Percentiles rank a stretch among this genome's conserved stretches.
Evolutionary conservation across 306 rosid species (phyloP).

Genomic region (Vachellia collinsii): DNA sequence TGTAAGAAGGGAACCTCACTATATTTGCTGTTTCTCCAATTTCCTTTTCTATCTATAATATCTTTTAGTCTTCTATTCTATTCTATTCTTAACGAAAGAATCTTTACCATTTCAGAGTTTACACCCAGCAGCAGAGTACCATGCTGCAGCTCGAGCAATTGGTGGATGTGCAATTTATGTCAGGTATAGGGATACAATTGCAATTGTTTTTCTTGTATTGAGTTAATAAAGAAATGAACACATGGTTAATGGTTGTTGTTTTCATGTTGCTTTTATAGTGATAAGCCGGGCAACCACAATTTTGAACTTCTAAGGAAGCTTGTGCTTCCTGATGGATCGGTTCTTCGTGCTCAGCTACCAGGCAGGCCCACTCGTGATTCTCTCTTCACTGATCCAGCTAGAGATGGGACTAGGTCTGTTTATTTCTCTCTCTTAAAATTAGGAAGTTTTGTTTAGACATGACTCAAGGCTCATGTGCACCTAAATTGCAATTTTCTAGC

Average conservation of each 20-base stretch:
- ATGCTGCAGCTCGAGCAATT: conserved; percentile 93
- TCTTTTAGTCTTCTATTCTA: background rate
- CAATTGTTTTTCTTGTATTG: background rate
- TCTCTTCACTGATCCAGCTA: conserved; percentile 87
- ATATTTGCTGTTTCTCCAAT: background rate
- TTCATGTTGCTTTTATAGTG: conserved; percentile 47
- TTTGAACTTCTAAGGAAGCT: conserved; percentile 88
- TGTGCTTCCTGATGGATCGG: conserved; percentile 95
- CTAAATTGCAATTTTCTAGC: conserved; percentile 50
- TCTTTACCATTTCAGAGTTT: conserved; percentile 58
- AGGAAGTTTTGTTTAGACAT: background rate
- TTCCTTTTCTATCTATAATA: background rate
- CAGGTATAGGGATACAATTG: conserved; percentile 50
- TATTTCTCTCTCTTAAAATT: background rate
- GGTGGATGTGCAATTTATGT: conserved; percentile 99
- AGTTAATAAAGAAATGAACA: background rate
- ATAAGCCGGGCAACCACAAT: conserved; percentile 92
- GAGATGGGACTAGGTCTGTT: conserved; percentile 83
- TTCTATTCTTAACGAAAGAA: background rate
- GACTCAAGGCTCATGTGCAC: conserved; percentile 13
- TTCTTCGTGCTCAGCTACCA: conserved; percentile 88
- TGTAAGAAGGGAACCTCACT: conserved; percentile 43
- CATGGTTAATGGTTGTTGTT: background rate
- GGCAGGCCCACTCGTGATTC: conserved; percentile 92
- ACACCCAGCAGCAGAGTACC: conserved; percentile 94